phyloP scores from a whole-genome alignment of 2,329 filamentous ascomycete species.

The Immersiporthe knoxdaviesiana region DNA sequence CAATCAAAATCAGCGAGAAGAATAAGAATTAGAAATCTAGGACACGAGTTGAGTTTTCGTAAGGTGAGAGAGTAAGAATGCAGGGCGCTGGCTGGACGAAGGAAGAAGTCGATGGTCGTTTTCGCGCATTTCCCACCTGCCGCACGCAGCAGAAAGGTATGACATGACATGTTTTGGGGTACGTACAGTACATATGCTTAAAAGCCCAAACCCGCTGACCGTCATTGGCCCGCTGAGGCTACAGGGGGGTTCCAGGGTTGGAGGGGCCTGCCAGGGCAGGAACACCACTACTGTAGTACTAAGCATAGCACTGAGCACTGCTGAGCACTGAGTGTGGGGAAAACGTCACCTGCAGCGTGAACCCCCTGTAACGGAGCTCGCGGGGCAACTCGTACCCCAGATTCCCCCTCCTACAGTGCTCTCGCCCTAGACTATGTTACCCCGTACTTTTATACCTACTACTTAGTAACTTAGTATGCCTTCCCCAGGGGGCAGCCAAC shows the following conservation, averaged over 20 bases:
- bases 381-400: not conserved
- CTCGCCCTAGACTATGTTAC: not conserved
- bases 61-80: not conserved
- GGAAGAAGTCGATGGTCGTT: not conserved
- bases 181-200: slow-evolving; percentile 2
- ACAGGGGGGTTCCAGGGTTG: too few relatives aligned
- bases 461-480: not conserved
- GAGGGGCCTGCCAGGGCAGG: not conserved
- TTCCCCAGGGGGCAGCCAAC: not conserved
- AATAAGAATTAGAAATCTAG: not conserved
- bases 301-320: too few relatives aligned
- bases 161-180: slow-evolving; percentile 5
- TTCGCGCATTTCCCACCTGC: not conserved
- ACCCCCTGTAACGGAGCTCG: not conserved
- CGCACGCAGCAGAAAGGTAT: not conserved
- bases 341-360: slow-evolving; percentile 1
- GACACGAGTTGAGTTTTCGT: not conserved
- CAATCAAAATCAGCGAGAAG: not conserved
- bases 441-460: not conserved
- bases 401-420: not conserved
- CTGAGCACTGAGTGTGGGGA: not conserved
- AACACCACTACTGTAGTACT: not conserved
- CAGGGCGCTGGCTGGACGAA: not conserved
- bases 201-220: not conserved
- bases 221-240: not conserved